Evolutionary conservation across 192 early-diverging fungal genomes (phyloP).

Genomic region (Spizellomyces punctatus): DNA sequence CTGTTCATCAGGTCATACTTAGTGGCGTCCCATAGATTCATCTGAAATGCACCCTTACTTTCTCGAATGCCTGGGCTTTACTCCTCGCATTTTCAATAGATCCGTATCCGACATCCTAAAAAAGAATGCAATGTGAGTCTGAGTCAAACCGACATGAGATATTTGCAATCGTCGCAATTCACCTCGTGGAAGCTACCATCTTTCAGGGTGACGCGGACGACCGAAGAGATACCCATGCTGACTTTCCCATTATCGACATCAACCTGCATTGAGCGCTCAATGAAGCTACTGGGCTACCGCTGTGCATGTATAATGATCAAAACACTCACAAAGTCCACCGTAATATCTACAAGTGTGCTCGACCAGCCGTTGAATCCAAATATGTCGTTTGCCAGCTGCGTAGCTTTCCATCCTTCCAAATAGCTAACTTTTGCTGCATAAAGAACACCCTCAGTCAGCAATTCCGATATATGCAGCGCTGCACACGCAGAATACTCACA

Average conservation of each 20-base stretch:
- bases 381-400: slow-evolving; percentile 86
- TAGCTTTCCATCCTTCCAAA: slow-evolving; percentile 80
- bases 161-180: neutral
- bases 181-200: slow-evolving; percentile 89
- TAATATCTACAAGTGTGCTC: slow-evolving; percentile 67
- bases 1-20: slow-evolving; percentile 31
- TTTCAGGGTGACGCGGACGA: slow-evolving; percentile 79
- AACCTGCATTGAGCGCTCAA: slow-evolving; percentile 5
- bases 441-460: neutral
- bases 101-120: slow-evolving; percentile 86
- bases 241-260: slow-evolving; percentile 54
- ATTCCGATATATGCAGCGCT: neutral
- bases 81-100: slow-evolving; percentile 72
- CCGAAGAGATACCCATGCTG: slow-evolving; percentile 72
- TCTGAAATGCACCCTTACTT: slow-evolving; percentile 51
- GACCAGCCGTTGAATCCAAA: slow-evolving; percentile 98
- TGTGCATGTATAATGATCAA: neutral
- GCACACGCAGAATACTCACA: slow-evolving; percentile 11
- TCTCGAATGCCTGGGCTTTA: slow-evolving; percentile 82
- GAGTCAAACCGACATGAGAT: neutral
- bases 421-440: slow-evolving; percentile 63
- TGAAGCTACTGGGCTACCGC: too few species aligned
- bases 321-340: slow-evolving; percentile 75
- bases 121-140: neutral
- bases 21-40: neutral